These are phyloP conservation scores for Entonaema liquescens DNA, from an alignment of 495 filamentous ascomycete genomes.

Conservation along the genomic window DNA sequence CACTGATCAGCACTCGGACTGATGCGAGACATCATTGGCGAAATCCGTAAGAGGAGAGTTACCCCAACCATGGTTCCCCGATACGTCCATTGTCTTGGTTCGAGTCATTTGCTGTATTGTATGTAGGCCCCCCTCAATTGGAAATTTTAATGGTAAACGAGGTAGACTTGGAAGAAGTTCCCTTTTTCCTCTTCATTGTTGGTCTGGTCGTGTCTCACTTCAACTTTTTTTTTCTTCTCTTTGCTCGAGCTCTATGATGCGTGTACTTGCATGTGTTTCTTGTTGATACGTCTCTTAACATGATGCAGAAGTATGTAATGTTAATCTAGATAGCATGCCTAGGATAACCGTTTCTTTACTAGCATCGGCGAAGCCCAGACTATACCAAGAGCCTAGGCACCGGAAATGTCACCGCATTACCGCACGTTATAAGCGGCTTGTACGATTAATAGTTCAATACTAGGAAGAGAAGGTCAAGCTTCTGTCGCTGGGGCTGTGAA, in stretches of 20 bases:
- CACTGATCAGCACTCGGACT: neutral
- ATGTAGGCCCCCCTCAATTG: neutral
- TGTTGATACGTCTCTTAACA: neutral
- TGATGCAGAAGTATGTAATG: neutral
- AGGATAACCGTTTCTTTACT: neutral
- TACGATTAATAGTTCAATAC: neutral
- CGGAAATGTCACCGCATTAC: slow-evolving; percentile 13
- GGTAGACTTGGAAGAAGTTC: neutral
- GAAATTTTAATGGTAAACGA: neutral
- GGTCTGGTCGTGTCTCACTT: neutral
- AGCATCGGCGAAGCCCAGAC: slow-evolving; percentile 3
- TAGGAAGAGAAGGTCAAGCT: slow-evolving; percentile 27
- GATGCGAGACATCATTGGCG: slow-evolving; percentile 2
- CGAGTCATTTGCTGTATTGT: neutral
- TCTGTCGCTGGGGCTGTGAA: neutral
- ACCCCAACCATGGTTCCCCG: neutral
- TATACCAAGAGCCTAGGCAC: slow-evolving; percentile 37
- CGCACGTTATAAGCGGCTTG: neutral
- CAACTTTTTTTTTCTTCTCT: too few relatives aligned
- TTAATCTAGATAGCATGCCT: neutral
- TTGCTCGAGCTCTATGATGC: neutral
- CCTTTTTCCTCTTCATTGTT: neutral
- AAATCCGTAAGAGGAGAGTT: neutral
- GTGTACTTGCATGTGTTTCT: neutral
- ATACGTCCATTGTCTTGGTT: neutral